Evolutionary conservation across 805 yeast genomes (phyloP).

Genomic region (Candida corydali): DNA sequence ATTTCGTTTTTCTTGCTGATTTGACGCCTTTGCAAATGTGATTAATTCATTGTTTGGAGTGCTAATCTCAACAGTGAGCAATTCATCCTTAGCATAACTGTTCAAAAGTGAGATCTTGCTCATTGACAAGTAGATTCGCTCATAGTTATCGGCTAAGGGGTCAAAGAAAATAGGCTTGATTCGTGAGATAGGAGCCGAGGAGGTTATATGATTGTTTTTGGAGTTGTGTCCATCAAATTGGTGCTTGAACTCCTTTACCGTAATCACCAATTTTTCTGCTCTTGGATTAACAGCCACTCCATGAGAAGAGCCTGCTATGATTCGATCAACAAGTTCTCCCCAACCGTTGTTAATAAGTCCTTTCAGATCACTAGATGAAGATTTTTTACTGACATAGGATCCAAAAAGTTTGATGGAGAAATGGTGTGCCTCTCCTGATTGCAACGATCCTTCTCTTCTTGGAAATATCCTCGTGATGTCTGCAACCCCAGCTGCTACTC

Average conservation of each 20-base stretch:
- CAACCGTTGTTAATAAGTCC: slow-evolving; percentile 56
- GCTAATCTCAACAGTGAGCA: slow-evolving; percentile 51
- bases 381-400: slow-evolving; percentile 50
- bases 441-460: slow-evolving; percentile 53
- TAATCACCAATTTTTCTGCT: slow-evolving; percentile 64
- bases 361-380: slow-evolving; percentile 15
- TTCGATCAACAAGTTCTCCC: slow-evolving; percentile 82
- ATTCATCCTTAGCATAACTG: slow-evolving; percentile 30
- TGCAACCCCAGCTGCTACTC: slow-evolving; percentile 84
- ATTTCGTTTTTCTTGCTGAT: slow-evolving; percentile 43
- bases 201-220: slow-evolving; percentile 1
- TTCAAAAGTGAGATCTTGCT: slow-evolving; percentile 42
- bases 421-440: slow-evolving; percentile 63
- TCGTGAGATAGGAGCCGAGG: slow-evolving; percentile 51
- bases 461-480: slow-evolving; percentile 79
- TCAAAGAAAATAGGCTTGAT: slow-evolving; percentile 64
- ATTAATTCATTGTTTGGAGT: slow-evolving; percentile 48
- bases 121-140: slow-evolving; percentile 55
- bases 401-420: slow-evolving; percentile 70
- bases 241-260: slow-evolving; percentile 70
- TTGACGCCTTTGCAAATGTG: slow-evolving; percentile 64
- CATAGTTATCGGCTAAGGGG: slow-evolving; percentile 56
- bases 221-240: slow-evolving; percentile 19
- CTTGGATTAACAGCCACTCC: slow-evolving; percentile 82
- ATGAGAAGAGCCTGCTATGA: slow-evolving; percentile 65